Base-by-base conservation (phyloP, 768 basidiomycete species). In the Suillus weaverae region DNA sequence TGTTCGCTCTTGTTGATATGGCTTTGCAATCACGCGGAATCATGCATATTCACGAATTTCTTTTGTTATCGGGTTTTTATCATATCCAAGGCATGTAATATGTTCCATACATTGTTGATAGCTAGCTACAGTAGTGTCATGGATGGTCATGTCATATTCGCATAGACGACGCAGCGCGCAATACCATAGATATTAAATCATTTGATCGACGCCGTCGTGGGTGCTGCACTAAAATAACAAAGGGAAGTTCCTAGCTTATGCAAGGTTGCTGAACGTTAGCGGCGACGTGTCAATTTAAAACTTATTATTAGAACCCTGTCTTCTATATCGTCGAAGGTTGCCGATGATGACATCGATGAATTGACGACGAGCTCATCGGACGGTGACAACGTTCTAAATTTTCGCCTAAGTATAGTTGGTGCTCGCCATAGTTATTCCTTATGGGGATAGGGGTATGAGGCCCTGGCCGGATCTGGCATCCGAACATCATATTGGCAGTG, bases 31-130 rank as follows among this genome's bases (percentile, higher is more conserved):
- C 6, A 54, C 26, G 41, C 11, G 38, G 26, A 30, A 41, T 59
- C 30, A 59, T 39, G 38, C 11, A 39, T 38, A 26, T 6, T 6
- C 20, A 39, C 5, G 36, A 57, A 10, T 66, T 46, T 64, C 51
- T 62, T 62, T 62, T 62, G 60, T 68, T 74, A 68, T 71, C 62
- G 4, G 51, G 71, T 63, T 65, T 59, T 68, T 64, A 69, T 57
- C 6, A 43, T 61, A 60, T 39, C 43, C n/a, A 43, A 4, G 50
- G 56, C 62, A 55, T 62, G 66, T 44, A 41, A 35, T 57, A n/a
- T n/a, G 51, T 44, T 62, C 36, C 61, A 57, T 64, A 32, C 20
- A 44, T 59, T 46, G 51, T 61, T 54, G 66, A 53, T 64, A 61
- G 69, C 72, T 57, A 56, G 67, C 64, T 62, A 64, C 57, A 61